phyloP scores from a whole-genome alignment of 345 rosid species.

The Gossypium longicalyx region DNA sequence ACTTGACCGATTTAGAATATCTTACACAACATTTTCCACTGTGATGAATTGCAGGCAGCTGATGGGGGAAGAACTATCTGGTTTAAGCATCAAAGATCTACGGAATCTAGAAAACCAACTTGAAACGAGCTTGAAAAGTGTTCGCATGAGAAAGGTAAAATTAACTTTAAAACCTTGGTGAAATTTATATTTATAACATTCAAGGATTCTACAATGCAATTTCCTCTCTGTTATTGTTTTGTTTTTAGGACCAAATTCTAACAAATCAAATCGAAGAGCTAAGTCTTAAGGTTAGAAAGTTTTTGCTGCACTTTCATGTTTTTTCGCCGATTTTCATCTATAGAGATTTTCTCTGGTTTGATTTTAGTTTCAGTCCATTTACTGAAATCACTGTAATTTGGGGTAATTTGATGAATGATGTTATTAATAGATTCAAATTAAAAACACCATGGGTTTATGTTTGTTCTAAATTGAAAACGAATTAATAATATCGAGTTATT shows the following conservation, averaged over 20 bases:
- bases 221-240: neutral
- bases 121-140: slow-evolving; percentile 57
- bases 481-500: too few species aligned
- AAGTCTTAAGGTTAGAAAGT: slow-evolving; percentile 41
- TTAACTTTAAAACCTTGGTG: neutral
- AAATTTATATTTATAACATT: neutral
- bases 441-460: too few species aligned
- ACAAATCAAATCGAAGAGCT: slow-evolving; percentile 55
- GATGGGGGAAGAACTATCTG: slow-evolving; percentile 82
- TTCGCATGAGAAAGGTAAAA: slow-evolving; percentile 60
- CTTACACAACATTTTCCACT: neutral
- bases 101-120: slow-evolving; percentile 68
- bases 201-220: neutral
- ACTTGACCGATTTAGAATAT: neutral
- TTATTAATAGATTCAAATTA: too few species aligned
- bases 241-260: slow-evolving; percentile 53
- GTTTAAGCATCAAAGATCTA: slow-evolving; percentile 51
- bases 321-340: too few species aligned
- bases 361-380: too few species aligned
- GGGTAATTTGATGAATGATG: too few species aligned
- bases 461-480: too few species aligned
- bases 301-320: neutral
- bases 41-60: slow-evolving; percentile 41
- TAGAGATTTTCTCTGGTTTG: too few species aligned
- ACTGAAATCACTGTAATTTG: too few species aligned